Base-by-base conservation (phyloP, 2,329 filamentous ascomycete genomes). In the Claviceps paspali region DNA sequence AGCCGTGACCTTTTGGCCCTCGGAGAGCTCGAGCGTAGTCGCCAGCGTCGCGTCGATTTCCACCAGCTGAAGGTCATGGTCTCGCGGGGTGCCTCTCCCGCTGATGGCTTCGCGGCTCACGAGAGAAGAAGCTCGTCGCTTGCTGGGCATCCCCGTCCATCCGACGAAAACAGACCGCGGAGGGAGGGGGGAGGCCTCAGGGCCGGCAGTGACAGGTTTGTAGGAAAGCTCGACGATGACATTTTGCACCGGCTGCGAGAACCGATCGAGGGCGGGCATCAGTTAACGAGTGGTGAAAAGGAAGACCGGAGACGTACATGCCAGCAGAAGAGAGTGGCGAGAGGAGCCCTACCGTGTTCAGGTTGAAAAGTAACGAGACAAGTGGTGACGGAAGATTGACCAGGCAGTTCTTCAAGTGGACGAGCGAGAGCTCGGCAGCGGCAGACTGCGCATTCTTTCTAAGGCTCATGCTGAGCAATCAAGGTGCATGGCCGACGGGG, bases 131-230 rank as follows among this genome's bases (percentile, higher is more conserved):
- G 82, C 64, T 55, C 77, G 82, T 52, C 83, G 76, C 68, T 87
- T 92, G 65, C 87, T 95, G 46, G 86, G 82, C 84, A 98, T 92
- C 49, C 91, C 91, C 9, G 91, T 95, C 91, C 91, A 98, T 56
- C 91, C 91, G 41, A 93, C 68, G 55, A 82, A 98, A 49, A 92
- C 68, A 33, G 83, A 92, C 51, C 70, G 73, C 48, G 76, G 73
- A 37, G 63, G 59, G 6, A 63, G 54, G 19, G 63, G 51, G 45
- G 66, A 63, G 38, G 66, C 38, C 32, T 50, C 53, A 29, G 71
- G 56, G 17, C 69, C 63, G 29, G 67, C 55, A 29, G 31, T 8
- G 5, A n/a, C 14, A 14, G 73, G 60, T 43, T 69, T 51, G 61
- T 82, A 93, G 55, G 70, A 81, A 45, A 98, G 71, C 62, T 98